Evolutionary conservation across 164 flowering plant species (phyloP).

Genomic region (Dillenia suffruticosa): DNA sequence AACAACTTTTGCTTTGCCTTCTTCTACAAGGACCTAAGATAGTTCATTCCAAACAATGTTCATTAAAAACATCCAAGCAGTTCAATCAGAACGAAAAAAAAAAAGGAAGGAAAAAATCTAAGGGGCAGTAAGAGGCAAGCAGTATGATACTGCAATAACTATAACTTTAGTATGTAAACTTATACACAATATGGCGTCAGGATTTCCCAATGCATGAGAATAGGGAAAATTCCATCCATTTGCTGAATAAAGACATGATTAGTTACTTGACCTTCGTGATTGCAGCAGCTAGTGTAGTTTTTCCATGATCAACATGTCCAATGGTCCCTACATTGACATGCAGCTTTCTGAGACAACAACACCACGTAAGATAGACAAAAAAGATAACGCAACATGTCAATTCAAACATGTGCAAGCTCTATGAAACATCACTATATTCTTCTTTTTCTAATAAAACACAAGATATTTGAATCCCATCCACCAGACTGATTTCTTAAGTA

Average conservation of each 20-base stretch:
- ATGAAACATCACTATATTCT: not conserved
- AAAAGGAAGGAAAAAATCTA: not conserved
- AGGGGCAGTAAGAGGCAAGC: no score
- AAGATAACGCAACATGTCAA: not conserved
- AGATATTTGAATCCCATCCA: not conserved
- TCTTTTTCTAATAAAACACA: not conserved
- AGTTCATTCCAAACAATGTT: not conserved
- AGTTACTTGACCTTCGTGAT: conserved; percentile 4
- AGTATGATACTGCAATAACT: no score
- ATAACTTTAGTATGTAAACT: no score
- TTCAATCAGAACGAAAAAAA: not conserved
- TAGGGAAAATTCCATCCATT: no score
- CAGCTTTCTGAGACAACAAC: not conserved
- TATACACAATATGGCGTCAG: no score
- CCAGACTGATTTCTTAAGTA: no score
- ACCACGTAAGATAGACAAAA: conserved; percentile 1
- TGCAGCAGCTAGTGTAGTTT: conserved; percentile 12
- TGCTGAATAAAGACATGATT: no score
- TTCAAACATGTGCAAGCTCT: not conserved
- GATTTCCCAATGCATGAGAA: no score
- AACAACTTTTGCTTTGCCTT: conserved; percentile 12
- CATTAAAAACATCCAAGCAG: not conserved
- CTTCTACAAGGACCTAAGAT: conserved; percentile 10
- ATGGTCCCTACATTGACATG: conserved; percentile 12
- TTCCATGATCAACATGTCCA: conserved; percentile 17